A percentile compares a stretch with the other conserved stretches of the same genome.
These are phyloP conservation scores for Salvia rosmarinus DNA, from an alignment of 257 asterid species.

Conservation along the genomic window DNA sequence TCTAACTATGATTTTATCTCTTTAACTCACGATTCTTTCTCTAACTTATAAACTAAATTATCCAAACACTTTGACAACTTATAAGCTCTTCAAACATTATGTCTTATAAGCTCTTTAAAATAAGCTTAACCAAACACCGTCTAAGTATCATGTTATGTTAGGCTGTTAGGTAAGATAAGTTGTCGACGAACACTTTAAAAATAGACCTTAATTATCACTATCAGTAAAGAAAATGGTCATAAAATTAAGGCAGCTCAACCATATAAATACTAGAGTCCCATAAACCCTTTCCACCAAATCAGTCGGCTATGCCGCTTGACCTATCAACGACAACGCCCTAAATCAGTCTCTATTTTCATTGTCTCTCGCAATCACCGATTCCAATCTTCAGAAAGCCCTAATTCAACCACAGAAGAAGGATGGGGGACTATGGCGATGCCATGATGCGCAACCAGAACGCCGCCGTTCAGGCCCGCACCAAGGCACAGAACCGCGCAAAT, in stretches of 20 bases:
- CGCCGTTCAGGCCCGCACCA: constrained; percentile 92
- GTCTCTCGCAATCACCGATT: constrained; percentile 15
- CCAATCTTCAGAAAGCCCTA: constrained; percentile 34
- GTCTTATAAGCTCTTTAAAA: no score
- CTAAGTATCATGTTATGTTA: no score
- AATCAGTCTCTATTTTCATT: constrained; percentile 9
- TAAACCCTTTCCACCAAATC: constrained; percentile 34
- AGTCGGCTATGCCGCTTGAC: constrained; percentile 32
- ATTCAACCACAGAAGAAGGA: constrained; percentile 34
- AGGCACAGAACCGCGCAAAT: constrained; percentile 92
- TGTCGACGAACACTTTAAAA: no score
- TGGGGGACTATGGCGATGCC: constrained; percentile 93
- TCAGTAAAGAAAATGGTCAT: no score
- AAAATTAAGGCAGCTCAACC: background rate
- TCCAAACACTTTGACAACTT: no score
- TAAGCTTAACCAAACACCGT: no score
- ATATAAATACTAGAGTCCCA: background rate
- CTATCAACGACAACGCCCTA: background rate
- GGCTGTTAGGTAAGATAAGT: no score
- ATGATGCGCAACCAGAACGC: constrained; percentile 87
- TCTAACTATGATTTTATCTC: no score
- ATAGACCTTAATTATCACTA: no score
- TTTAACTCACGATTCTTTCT: no score
- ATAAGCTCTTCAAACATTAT: no score
- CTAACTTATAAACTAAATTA: no score